Evolutionary conservation across 164 flowering plant genomes (phyloP), one percentile per base, ranked within the genome.

Genomic region (Tetrastigma voinierianum): DNA sequence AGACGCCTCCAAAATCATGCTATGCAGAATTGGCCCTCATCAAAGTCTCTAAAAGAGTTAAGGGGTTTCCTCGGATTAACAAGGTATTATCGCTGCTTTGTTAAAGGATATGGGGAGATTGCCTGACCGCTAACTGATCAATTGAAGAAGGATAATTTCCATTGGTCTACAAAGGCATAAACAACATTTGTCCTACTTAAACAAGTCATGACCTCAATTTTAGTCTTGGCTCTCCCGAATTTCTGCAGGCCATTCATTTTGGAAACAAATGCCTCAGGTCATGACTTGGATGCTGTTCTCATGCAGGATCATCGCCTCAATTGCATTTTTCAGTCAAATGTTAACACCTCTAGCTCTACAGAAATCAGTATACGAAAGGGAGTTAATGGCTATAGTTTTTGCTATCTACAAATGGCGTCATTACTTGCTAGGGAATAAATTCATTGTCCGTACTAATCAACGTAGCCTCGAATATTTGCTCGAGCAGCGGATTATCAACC

Each of bases 61-160:
- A 11, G 9, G 68, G 63, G 1, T 70, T 70, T 20, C n/a, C 51
- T 70, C 1, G 64, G 73, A 4, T 18, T 70, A 11, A 15, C 49
- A 9, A 61, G 72, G 3, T 69, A 61, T 19, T 69, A 69, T 24
- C 61, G 61, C 0, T 14, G 46, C 9, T 70, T 70, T 15, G 40
- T 70, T 0, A 8, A 43, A 16, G 6, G 14, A n/a, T 70, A 46
- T 16, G 51, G 43, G 1, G 49, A 1, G 4, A 64, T 58, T 0
- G 57, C 48, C 1, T 2, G 1, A 3, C 63, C 68, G 1, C 47
- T 70, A 4, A 70, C 63, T 1, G 1, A 46, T 0, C 15, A 46
- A 46, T n/a, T 70, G 20, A 49, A 51, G 25, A 47, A 65, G 23
- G 68, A 70, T 24, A 9, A 8, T 0, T 64, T 70, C 20, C 10